Evolutionary conservation across 2,329 filamentous ascomycete genomes (phyloP), one percentile per base, ranked within the genome.

Genomic region (Cercospora sp.): DNA sequence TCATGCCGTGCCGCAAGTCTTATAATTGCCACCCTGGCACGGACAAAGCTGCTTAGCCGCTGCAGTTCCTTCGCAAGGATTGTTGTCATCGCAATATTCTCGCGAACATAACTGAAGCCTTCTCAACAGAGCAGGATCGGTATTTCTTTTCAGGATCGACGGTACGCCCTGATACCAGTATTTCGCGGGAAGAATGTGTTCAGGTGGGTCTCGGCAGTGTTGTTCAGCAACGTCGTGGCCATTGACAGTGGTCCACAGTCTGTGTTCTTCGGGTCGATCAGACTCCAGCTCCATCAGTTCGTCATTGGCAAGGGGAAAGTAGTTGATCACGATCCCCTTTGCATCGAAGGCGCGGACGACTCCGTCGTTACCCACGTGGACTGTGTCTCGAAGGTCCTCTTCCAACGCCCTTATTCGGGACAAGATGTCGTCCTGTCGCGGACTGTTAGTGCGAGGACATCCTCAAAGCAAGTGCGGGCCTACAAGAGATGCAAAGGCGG

Each of bases 291-390:
- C 30, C n/a, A 16, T 10, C 62, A 70, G 66, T 59, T 72, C 70
- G 5, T n/a, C 26, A 62, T 72, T 69, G 64, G 65, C 65, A 5
- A 73, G 63, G 12, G 60, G 65, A 30, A 61, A 31, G 40, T 51
- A 67, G 55, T 68, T 66, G 55, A 72, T 61, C 57, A 71, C 68
- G 18, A 66, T 68, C 57, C 70, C 70, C 45, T 68, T 70, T 28
- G 60, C 66, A 48, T 69, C 68, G 64, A 69, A 72, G 26, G 70
- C 72, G 31, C 72, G 69, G 12, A 64, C 67, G 16, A 73, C 60
- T 40, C 72, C 72, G 48, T 73, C 72, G 28, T 73, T 69, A 31
- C 59, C 71, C 28, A 72, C 48, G 65, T 73, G 68, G 26, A 71
- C 23, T 30, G 16, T 18, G n/a, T 30, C 58, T 33, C 55, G 23